Evolutionary conservation across 2,329 filamentous ascomycete genomes (phyloP).

Genomic region (Aspergillus caelatus): DNA sequence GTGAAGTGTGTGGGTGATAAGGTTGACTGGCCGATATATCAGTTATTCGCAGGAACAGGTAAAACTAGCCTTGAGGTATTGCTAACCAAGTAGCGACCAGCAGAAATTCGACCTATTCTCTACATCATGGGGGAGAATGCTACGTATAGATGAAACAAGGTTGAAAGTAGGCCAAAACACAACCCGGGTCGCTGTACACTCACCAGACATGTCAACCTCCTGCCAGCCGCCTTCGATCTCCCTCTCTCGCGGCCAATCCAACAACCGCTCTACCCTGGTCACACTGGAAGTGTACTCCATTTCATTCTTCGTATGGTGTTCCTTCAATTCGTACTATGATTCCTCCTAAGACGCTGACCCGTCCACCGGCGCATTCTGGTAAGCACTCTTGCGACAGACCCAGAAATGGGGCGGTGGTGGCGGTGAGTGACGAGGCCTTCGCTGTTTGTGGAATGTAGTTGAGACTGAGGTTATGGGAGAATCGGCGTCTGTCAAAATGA

Average conservation of each 20-base stretch:
- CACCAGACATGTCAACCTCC: constrained; percentile 32
- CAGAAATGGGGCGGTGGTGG: constrained; percentile 38
- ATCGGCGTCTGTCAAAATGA: constrained; percentile 32
- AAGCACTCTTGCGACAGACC: constrained; percentile 45
- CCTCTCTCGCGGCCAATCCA: constrained; percentile 30
- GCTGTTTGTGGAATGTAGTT: constrained; percentile 28
- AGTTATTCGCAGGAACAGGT: neutral
- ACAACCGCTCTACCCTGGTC: constrained; percentile 29
- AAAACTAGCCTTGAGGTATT: neutral
- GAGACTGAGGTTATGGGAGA: constrained; percentile 32
- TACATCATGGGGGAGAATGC: no score
- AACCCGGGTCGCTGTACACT: neutral
- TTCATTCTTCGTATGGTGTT: constrained; percentile 45
- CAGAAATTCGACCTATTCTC: neutral
- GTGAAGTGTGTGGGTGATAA: constrained; percentile 42
- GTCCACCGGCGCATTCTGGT: constrained; percentile 27
- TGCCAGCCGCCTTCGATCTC: constrained; percentile 24
- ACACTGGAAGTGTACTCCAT: constrained; percentile 46
- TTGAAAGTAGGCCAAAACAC: neutral
- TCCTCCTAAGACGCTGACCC: constrained; percentile 44
- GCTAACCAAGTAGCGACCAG: neutral
- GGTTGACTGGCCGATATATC: constrained; percentile 28
- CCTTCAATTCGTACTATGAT: constrained; percentile 40
- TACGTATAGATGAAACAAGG: neutral
- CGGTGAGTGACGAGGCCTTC: constrained; percentile 29